Evolutionary conservation across 345 rosid species (phyloP).

Genomic region (Zanthoxylum bungeanum): DNA sequence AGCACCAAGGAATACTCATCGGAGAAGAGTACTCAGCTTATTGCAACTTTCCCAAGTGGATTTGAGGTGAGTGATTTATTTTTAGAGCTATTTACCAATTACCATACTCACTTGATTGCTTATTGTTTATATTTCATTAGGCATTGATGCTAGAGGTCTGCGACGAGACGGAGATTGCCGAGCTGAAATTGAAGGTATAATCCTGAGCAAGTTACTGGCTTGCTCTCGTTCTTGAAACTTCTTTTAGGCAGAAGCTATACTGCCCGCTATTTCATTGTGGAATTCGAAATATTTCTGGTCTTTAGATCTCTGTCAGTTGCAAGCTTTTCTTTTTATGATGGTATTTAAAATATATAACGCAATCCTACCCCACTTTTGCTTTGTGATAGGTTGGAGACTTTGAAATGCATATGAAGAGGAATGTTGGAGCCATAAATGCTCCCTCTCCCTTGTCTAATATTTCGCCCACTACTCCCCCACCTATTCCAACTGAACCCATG

Average conservation of each 20-base stretch:
- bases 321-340: not conserved
- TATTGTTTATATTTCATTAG: constrained; percentile 31
- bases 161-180: constrained; percentile 93
- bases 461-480: constrained; percentile 72
- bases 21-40: constrained; percentile 35
- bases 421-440: constrained; percentile 47
- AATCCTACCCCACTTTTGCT: not conserved
- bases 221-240: constrained; percentile 5
- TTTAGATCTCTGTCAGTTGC: not conserved
- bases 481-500: constrained; percentile 79
- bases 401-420: constrained; percentile 85
- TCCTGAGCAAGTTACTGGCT: constrained; percentile 7
- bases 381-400: constrained; percentile 75
- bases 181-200: constrained; percentile 81
- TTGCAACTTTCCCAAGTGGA: constrained; percentile 67
- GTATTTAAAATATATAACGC: not conserved
- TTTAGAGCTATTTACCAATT: not conserved
- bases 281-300: not conserved
- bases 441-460: constrained; percentile 48
- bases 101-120: not conserved
- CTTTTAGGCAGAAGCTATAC: not conserved
- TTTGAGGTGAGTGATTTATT: constrained; percentile 50
- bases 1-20: constrained; percentile 27
- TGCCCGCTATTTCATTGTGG: not conserved
- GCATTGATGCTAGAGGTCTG: constrained; percentile 83